These are phyloP conservation scores for Closterium sp. DNA, from an alignment of 139 green algal species.

Conservation along the genomic window DNA sequence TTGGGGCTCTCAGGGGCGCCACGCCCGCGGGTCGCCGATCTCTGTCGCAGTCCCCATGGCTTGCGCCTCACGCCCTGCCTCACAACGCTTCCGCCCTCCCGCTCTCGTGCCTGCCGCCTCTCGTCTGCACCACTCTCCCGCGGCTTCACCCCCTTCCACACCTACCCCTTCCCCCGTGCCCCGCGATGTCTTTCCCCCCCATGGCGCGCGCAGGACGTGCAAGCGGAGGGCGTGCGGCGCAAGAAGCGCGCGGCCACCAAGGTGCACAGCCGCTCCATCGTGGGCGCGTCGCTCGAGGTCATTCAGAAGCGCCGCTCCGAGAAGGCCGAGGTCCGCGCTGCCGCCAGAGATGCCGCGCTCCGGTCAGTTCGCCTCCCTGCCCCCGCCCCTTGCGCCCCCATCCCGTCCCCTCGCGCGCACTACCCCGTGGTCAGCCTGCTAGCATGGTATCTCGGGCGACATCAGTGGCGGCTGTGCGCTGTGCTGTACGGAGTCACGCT, in stretches of 20 bases:
- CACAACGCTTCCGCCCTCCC: neutral
- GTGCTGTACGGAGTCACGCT: no score
- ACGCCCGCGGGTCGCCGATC: no score
- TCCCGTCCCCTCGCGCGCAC: no score
- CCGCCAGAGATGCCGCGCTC: conserved; percentile 84
- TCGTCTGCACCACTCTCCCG: no score
- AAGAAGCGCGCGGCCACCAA: conserved; percentile 76
- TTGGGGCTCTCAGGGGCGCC: no score
- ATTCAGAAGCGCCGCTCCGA: conserved; percentile 84
- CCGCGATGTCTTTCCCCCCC: neutral
- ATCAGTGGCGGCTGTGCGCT: no score
- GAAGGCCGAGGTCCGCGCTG: conserved; percentile 75
- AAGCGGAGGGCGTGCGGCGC: conserved; percentile 43
- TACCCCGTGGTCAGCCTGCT: no score
- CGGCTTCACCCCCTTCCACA: conserved; percentile 40
- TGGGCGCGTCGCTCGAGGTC: conserved; percentile 83
- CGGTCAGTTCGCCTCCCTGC: conserved; percentile 46
- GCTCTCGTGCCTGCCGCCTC: no score
- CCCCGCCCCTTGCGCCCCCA: neutral
- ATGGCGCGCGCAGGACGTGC: conserved; percentile 58
- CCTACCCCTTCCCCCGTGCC: neutral
- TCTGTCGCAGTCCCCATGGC: no score
- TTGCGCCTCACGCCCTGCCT: no score
- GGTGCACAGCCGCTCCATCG: conserved; percentile 74
- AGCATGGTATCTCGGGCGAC: no score